Conservation (phyloP, 345 rosid genomes). For the Linum trigynum region DNA sequence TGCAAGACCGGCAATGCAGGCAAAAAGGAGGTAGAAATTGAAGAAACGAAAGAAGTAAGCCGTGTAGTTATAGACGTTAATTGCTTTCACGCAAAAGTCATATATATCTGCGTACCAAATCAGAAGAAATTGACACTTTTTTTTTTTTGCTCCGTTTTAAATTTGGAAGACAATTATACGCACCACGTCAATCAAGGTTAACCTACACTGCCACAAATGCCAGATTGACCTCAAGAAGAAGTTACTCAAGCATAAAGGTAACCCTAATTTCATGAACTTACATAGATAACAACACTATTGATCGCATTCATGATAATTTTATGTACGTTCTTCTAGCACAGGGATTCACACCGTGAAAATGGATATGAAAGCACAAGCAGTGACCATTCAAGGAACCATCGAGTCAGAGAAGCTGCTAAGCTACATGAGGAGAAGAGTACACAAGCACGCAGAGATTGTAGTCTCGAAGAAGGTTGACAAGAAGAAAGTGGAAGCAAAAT, state of each 20-base stretch:
- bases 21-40: slow-evolving; percentile 22
- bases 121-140: not conserved
- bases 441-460: slow-evolving; percentile 61
- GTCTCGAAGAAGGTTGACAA: slow-evolving; percentile 28
- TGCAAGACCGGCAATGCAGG: slow-evolving; percentile 19
- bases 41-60: slow-evolving; percentile 42
- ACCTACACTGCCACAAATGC: slow-evolving; percentile 71
- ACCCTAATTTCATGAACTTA: too few relatives aligned
- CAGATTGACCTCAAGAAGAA: slow-evolving; percentile 48
- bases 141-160: not conserved
- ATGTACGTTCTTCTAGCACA: slow-evolving; percentile 12
- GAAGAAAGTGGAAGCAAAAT: slow-evolving; percentile 12
- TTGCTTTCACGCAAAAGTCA: too few relatives aligned
- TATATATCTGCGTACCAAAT: not conserved
- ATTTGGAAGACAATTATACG: slow-evolving; percentile 31
- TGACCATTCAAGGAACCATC: slow-evolving; percentile 58
- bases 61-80: too few relatives aligned
- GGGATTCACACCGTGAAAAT: slow-evolving; percentile 54
- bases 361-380: slow-evolving; percentile 55
- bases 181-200: slow-evolving; percentile 46
- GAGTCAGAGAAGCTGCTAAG: slow-evolving; percentile 43
- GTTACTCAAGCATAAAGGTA: slow-evolving; percentile 60
- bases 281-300: too few relatives aligned
- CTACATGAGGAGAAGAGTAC: slow-evolving; percentile 43
- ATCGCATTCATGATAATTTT: not conserved